Base-by-base conservation (phyloP, 495 filamentous ascomycete genomes). In the Hypoxylon lenormandii region DNA sequence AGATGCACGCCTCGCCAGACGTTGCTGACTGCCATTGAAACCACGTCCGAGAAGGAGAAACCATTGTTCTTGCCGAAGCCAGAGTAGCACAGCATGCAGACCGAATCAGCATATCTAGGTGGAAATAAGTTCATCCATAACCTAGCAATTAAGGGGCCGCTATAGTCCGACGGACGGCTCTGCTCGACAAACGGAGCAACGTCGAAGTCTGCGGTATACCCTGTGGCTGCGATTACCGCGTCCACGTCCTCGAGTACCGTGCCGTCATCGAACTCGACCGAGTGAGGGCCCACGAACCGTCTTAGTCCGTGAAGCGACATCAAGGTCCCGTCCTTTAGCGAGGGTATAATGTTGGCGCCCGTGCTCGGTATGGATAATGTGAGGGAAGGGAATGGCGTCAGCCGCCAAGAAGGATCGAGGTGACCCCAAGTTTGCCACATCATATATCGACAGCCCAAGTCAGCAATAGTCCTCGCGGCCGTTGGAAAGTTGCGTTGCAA, bases 81-180 rank as follows among this genome's bases (percentile, higher is more conserved):
- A 21, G 55, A 60, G 51, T 74, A 68, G 51, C 61, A 69, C 22
- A 80, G 57, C 47, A 77, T 37, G 12, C 70, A 76, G 18, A 74
- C 55, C 21, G 72, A 76, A 49, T 77, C 72, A 6, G 78, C 74
- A 61, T 79, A 74, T 23, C 60, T 43, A 8, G 77, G 74, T n/a
- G 79, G 78, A 60, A 78, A 77, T 43, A 82, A 33, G 55, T 79
- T 80, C 68, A 78, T 76, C 63, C 71, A 79, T 50, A 79, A 65
- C 33, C 74, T 60, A 7, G 66, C 45, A 4, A 77, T 48, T 36
- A 62, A 56, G 19, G 57, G 61, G 1, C 76, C 74, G 0, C 26
- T 49, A 37, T 74, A 74, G 4, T 54, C 59, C 7, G 55, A 3
- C 0, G 67, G 70, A 15, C 52, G 40, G 61, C 69, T 73, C 10